Evolutionary conservation across 2,329 filamentous ascomycete species (phyloP).

Genomic region (Arthrobotrys sinensis): DNA sequence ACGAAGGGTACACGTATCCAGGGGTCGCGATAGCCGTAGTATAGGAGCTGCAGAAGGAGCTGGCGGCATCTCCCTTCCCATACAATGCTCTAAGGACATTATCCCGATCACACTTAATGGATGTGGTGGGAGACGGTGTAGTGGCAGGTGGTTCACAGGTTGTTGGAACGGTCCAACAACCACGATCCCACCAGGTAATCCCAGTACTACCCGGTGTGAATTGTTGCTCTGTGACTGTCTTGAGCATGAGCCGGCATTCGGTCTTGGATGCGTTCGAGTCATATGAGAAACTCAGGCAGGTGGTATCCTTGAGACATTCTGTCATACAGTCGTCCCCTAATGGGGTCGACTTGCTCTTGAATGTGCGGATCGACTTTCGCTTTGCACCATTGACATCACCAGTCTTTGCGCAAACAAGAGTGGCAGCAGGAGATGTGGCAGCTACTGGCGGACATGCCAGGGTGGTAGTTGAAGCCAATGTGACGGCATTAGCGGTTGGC

Average conservation of each 20-base stretch:
- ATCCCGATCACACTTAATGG: conserved; percentile 9
- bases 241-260: conserved; percentile 34
- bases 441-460: conserved; percentile 16
- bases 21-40: conserved; percentile 6
- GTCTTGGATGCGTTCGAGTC: conserved; percentile 21
- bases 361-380: conserved; percentile 28
- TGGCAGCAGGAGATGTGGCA: conserved; percentile 8
- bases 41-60: conserved; percentile 25
- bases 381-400: conserved; percentile 33
- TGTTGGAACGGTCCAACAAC: conserved; percentile 27
- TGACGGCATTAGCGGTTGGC: conserved; percentile 20
- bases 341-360: conserved; percentile 27
- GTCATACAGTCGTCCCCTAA: conserved; percentile 13
- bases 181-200: conserved; percentile 39
- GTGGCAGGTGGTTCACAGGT: background rate
- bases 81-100: conserved; percentile 16
- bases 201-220: conserved; percentile 19
- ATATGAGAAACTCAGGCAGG: conserved; percentile 35
- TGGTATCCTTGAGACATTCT: conserved; percentile 27
- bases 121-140: background rate
- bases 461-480: conserved; percentile 9
- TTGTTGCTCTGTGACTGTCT: conserved; percentile 22
- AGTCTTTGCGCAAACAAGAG: conserved; percentile 24
- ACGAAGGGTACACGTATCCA: conserved; percentile 17
- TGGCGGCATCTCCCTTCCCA: conserved; percentile 4